Conservation (phyloP, 768 basidiomycete genomes). For the Serendipita sp. region DNA sequence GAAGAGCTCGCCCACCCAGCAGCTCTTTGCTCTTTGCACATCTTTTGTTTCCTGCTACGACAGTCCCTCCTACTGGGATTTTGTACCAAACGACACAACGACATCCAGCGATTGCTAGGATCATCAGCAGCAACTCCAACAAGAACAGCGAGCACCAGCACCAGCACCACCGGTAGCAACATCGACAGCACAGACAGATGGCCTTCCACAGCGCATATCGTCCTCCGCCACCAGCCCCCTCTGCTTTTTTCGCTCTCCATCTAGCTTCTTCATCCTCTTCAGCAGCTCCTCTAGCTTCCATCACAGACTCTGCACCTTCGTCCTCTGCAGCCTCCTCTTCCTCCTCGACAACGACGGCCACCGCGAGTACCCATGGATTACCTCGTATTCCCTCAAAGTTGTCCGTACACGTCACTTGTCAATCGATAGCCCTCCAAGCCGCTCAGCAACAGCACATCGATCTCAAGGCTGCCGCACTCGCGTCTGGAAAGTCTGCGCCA, state of each 20-base stretch:
- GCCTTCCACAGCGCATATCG: neutral
- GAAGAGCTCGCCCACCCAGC: no score
- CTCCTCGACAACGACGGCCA: neutral
- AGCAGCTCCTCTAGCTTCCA: neutral
- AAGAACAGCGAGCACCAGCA: no score
- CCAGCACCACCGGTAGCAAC: no score
- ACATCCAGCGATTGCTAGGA: no score
- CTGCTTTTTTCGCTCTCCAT: neutral
- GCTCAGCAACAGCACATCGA: neutral
- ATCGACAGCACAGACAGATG: neutral
- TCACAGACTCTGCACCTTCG: neutral
- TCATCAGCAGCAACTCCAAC: no score
- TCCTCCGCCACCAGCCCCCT: slow-evolving; percentile 5
- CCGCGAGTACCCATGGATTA: neutral
- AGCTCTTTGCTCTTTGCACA: no score
- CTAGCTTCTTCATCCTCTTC: neutral
- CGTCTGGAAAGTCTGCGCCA: neutral
- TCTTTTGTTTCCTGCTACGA: no score
- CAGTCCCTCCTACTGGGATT: no score
- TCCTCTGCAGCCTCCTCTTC: neutral
- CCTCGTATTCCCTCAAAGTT: neutral
- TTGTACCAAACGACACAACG: no score
- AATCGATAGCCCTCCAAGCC: neutral
- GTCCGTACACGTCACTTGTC: neutral
- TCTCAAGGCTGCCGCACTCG: neutral